Evolutionary conservation across 2,329 filamentous ascomycete genomes (phyloP).

Genomic region (Leptographium procerum): DNA sequence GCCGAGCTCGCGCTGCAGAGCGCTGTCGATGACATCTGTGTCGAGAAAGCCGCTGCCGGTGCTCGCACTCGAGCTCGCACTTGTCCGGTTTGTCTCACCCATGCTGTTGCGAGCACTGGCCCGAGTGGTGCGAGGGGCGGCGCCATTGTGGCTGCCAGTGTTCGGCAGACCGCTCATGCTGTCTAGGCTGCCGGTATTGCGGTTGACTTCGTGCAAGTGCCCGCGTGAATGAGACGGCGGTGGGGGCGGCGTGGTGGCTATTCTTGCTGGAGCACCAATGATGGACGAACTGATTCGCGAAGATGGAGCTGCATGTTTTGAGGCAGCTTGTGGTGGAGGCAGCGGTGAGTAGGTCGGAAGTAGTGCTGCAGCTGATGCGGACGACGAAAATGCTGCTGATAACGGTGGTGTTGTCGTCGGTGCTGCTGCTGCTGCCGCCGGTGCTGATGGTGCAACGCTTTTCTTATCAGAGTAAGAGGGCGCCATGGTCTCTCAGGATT

Average conservation of each 20-base stretch:
- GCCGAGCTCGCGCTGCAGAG: constrained; percentile 39
- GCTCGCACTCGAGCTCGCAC: background rate
- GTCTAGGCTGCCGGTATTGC: constrained; percentile 1
- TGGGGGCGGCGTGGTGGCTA: constrained; percentile 9
- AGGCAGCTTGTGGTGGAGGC: background rate
- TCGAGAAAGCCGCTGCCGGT: constrained; percentile 25
- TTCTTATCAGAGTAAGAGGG: background rate
- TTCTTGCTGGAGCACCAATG: background rate
- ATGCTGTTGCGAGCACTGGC: background rate
- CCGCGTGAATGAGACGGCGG: background rate
- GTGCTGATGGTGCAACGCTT: background rate
- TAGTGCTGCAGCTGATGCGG: background rate
- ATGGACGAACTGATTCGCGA: background rate
- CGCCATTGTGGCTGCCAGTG: background rate
- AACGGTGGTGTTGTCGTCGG: background rate
- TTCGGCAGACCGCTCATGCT: background rate
- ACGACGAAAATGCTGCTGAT: background rate
- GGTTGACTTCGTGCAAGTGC: constrained; percentile 5
- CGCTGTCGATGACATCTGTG: constrained; percentile 36
- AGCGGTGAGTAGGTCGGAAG: background rate
- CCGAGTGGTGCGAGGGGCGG: background rate
- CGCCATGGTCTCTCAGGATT: background rate
- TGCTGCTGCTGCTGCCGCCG: background rate
- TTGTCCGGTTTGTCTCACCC: background rate
- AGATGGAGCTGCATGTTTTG: background rate